Base-by-base conservation (phyloP, 176 grass and related monocot genomes). In the Hyparrhenia diplandra region DNA sequence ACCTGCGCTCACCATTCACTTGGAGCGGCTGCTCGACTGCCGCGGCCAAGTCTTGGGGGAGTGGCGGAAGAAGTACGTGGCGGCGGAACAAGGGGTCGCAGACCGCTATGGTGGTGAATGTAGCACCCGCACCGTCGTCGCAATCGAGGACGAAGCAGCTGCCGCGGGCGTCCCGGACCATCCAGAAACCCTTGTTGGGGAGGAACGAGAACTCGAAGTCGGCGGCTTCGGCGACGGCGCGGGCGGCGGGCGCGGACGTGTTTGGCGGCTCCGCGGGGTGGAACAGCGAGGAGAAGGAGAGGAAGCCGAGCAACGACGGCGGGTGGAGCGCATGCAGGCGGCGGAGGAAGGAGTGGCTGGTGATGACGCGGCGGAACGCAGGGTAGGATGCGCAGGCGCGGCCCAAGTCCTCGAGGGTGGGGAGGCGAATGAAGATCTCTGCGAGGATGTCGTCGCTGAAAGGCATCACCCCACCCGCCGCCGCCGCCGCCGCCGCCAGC, bases 161-260 rank as follows among this genome's bases (percentile, higher is more conserved):
- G 59, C 43, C 84, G 14, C 46, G 69, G 35, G 28, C 30, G 59
- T 80, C 77, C 5, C 77, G 77, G 60, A 80, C 46, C 2, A 21
- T 45, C 77, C 77, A 86, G 69, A 7, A 4, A 49, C 23, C 70
- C 20, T 0, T 20, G 10, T 34, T 12, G 21, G 61, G 77, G 61
- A 86, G 77, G 77, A 80, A 86, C 23, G 77, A 81, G 84, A 60
- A 67, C 8, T 25, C 9, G 70, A 86, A 86, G 1, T 86, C 68
- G 0, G 43, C 69, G 58, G 76, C 43, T 27, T 10, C 24, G 12
- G 76, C 37, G 29, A 86, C 14, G 8, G 28, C 84, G 36, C 36
- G 36, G 20, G 77, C 45, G 13, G 47, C 45, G 20, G 36, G 45
- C 2, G 64, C 51, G 23, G 71, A 60, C 17, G 78, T 11, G 71